These are phyloP conservation scores for Metschnikowia santaceciliae DNA, from an alignment of 805 yeast genomes.

Conservation along the genomic window DNA sequence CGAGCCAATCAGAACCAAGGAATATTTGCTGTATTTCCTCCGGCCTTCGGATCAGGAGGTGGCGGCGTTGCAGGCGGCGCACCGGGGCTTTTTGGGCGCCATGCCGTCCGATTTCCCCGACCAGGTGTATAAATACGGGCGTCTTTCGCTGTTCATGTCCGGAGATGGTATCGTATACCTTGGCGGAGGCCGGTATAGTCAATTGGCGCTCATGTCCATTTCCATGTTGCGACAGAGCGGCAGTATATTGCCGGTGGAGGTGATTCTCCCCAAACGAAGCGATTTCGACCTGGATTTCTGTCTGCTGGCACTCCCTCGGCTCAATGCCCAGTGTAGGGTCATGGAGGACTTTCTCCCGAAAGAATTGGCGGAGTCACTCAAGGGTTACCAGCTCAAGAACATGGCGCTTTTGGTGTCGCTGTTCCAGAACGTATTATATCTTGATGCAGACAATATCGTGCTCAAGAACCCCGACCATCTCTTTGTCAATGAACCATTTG, in stretches of 20 bases:
- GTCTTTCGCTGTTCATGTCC: slow-evolving; percentile 22
- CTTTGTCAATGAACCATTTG: slow-evolving; percentile 33
- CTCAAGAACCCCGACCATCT: slow-evolving; percentile 33
- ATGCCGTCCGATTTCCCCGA: slow-evolving; percentile 24
- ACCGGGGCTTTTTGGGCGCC: slow-evolving; percentile 17
- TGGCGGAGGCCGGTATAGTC: slow-evolving; percentile 36
- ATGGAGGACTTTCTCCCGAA: slow-evolving; percentile 43
- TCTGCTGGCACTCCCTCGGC: slow-evolving; percentile 26
- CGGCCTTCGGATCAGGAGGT: slow-evolving; percentile 20
- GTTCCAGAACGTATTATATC: slow-evolving; percentile 32
- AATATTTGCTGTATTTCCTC: slow-evolving; percentile 22
- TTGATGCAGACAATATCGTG: slow-evolving; percentile 41
- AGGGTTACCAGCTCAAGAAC: slow-evolving; percentile 34
- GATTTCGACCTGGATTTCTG: slow-evolving; percentile 36
- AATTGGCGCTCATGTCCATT: slow-evolving; percentile 32
- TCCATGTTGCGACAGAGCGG: slow-evolving; percentile 32
- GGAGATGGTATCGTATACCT: slow-evolving; percentile 41
- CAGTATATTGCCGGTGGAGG: slow-evolving; percentile 34
- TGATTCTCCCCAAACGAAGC: slow-evolving; percentile 28
- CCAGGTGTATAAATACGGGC: slow-evolving; percentile 18
- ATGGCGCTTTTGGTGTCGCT: slow-evolving; percentile 35
- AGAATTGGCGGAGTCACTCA: slow-evolving; percentile 15
- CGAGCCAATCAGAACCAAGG: slow-evolving; percentile 28
- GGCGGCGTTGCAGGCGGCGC: slow-evolving; percentile 19
- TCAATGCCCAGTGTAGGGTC: slow-evolving; percentile 37